Percentiles rank a stretch among this genome's conserved stretches.
Conservation (phyloP, 2,329 filamentous ascomycete genomes). For the Huntiella abstrusa region DNA sequence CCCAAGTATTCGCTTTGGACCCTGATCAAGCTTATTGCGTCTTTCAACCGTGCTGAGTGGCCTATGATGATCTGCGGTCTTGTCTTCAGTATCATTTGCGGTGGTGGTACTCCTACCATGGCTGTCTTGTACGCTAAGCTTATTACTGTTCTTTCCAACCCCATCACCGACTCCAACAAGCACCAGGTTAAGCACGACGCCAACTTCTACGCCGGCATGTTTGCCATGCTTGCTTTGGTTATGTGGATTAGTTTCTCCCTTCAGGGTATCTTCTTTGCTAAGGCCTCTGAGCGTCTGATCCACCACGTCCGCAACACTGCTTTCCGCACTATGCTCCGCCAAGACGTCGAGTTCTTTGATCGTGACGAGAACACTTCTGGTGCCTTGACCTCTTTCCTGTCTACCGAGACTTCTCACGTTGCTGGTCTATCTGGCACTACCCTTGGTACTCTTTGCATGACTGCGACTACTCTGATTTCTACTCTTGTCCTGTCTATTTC, state of each 20-base stretch:
- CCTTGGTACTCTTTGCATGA: constrained; percentile 68
- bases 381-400: constrained; percentile 72
- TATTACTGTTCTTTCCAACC: constrained; percentile 48
- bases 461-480: constrained; percentile 58
- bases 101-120: constrained; percentile 55
- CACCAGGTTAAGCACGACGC: constrained; percentile 46
- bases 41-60: constrained; percentile 61
- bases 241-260: constrained; percentile 48
- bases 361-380: constrained; percentile 75
- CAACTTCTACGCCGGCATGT: constrained; percentile 82
- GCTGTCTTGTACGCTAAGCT: constrained; percentile 79
- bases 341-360: constrained; percentile 88
- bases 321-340: constrained; percentile 74
- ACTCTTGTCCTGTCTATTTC: constrained; percentile 52
- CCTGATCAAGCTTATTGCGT: constrained; percentile 58
- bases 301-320: constrained; percentile 65
- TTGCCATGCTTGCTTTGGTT: constrained; percentile 60
- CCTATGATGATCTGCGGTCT: constrained; percentile 55
- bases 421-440: constrained; percentile 76
- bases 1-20: constrained; percentile 48
- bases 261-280: constrained; percentile 61
- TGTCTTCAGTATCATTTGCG: constrained; percentile 55
- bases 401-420: constrained; percentile 74
- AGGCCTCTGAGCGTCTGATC: constrained; percentile 70
- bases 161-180: constrained; percentile 30